These are phyloP conservation scores for Sarocladium strictum DNA, from an alignment of 2,329 filamentous ascomycete genomes.

Conservation along the genomic window DNA sequence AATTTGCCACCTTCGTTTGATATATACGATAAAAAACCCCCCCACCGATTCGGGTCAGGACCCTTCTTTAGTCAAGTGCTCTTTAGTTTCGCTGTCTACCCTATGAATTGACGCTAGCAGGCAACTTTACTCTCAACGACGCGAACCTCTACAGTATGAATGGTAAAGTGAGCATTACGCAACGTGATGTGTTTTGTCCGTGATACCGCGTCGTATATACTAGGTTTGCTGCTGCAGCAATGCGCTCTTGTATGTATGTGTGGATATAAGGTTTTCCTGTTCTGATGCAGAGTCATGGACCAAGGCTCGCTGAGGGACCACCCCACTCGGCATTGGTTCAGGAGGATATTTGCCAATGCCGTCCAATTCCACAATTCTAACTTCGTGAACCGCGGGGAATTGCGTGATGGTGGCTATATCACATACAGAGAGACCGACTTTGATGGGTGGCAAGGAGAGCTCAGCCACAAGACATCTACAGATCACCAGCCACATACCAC, in stretches of 20 bases:
- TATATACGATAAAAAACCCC: not conserved
- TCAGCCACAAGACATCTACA: not conserved
- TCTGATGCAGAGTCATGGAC: too few relatives aligned
- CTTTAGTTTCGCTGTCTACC: not conserved
- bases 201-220: too few relatives aligned
- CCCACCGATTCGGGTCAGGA: not conserved
- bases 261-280: too few relatives aligned
- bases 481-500: not conserved
- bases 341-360: too few relatives aligned
- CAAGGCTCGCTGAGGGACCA: too few relatives aligned
- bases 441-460: not conserved
- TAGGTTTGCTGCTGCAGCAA: too few relatives aligned
- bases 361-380: not conserved
- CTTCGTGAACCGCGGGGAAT: not conserved
- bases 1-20: conserved; percentile 7
- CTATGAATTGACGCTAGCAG: not conserved
- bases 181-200: too few relatives aligned
- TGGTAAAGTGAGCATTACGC: too few relatives aligned
- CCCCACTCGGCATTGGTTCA: too few relatives aligned
- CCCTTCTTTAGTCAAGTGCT: not conserved
- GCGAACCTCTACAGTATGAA: too few relatives aligned
- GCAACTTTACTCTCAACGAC: too few relatives aligned
- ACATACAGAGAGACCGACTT: not conserved
- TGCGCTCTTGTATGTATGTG: too few relatives aligned
- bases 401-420: not conserved